Evolutionary conservation across 345 rosid genomes (phyloP).

Genomic region (Zanthoxylum bungeanum): DNA sequence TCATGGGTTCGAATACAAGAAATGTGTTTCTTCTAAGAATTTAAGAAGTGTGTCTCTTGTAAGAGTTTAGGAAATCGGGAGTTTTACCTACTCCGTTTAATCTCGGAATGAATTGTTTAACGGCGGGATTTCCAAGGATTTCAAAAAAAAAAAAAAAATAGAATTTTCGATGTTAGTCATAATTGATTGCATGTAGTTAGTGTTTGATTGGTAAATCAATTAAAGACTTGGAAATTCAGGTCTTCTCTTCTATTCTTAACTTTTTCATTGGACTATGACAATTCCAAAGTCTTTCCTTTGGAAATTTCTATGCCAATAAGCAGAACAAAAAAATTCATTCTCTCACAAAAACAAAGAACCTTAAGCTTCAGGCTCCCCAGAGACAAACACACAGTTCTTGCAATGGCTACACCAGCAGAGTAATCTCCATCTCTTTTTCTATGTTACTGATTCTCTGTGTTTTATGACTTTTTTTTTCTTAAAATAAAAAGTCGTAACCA

Average conservation of each 20-base stretch:
- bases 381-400: neutral
- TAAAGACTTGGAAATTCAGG: constrained; percentile 1
- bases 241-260: neutral
- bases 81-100: too few relatives aligned
- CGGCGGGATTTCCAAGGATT: too few relatives aligned
- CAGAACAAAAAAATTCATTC: neutral
- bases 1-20: too few relatives aligned
- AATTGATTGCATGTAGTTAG: too few relatives aligned
- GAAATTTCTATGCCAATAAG: constrained; percentile 3
- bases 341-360: too few relatives aligned
- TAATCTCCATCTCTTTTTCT: constrained; percentile 26
- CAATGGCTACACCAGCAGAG: constrained; percentile 64
- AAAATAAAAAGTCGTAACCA: too few relatives aligned
- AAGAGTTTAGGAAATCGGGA: too few relatives aligned
- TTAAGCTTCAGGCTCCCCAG: neutral
- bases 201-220: neutral
- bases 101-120: too few relatives aligned
- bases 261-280: neutral
- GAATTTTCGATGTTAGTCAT: too few relatives aligned
- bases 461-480: neutral
- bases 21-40: too few relatives aligned
- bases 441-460: neutral
- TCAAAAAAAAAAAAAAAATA: too few relatives aligned
- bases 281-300: constrained; percentile 14
- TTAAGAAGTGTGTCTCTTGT: too few relatives aligned